Base-by-base conservation (phyloP, 2,329 filamentous ascomycete genomes). In the Cercospora brassicicola region DNA sequence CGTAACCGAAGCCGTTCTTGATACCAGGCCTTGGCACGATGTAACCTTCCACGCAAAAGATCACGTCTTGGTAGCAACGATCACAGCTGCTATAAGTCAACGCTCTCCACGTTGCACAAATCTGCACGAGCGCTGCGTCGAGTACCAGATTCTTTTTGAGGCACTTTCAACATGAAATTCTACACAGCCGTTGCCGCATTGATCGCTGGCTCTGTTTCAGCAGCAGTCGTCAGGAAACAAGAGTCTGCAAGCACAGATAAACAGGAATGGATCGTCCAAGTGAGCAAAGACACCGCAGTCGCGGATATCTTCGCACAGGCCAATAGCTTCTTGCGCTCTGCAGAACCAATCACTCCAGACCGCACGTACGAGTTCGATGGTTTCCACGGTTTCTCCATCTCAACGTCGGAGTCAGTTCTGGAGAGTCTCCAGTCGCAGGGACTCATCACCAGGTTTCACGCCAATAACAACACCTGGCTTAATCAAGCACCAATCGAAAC, bases 351-450 rank as follows among this genome's bases (percentile, higher is more conserved):
- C 7, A 45, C 67, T 42, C 60, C 70, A 5, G 69, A 65, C 4
- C 78, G 80, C 42, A 75, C 77, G 23, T 82, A 80, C 71, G 70
- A 72, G 53, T 77, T 81, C 62, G 79, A 76, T 31, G 73, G 67
- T n/a, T 81, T 79, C 71, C 78, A 77, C 62, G 81, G 80, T n/a
- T 79, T 81, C 56, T 73, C 79, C 26, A 78, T 77, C 63, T 73
- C 79, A 13, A 59, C 56, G 10, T 59, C 59, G 72, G 80, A 28
- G 70, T 68, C 53, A 74, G 79, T 39, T 72, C 74, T n/a, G 67
- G 78, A 33, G 69, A 80, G 11, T 62, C 73, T 8, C 53, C 75
- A 9, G 70, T 82, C 23, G 71, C 67, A 31, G 64, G 60, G 61
- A 56, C 68, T 30, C 56, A 66, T 15, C 59, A 79, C 73, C 75